Percentiles rank a stretch among this genome's conserved stretches.
Conservation (phyloP, 176 grass and related monocot genomes). For the Carex scoparia region DNA sequence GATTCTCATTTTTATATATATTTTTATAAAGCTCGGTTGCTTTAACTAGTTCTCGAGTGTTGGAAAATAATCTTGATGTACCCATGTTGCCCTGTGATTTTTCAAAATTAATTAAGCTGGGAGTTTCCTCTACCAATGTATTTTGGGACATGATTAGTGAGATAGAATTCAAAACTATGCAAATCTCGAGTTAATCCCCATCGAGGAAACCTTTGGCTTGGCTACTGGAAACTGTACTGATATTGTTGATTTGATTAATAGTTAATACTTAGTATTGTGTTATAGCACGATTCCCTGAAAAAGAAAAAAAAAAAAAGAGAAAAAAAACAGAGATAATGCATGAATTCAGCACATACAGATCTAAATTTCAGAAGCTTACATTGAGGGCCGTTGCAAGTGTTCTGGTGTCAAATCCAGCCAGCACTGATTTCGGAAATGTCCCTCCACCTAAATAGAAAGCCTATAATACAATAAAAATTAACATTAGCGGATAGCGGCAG, state of each 20-base stretch:
- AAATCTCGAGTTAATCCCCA: background rate
- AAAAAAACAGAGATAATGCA: background rate
- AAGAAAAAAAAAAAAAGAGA: background rate
- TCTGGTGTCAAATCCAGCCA: slow-evolving; percentile 46
- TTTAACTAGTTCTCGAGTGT: background rate
- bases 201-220: background rate
- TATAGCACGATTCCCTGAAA: background rate
- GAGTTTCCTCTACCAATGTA: background rate
- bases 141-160: background rate
- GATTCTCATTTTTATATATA: background rate
- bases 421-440: slow-evolving; percentile 31
- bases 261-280: background rate
- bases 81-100: background rate
- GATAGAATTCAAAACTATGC: background rate
- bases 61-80: background rate
- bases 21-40: background rate
- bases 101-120: background rate
- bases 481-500: background rate
- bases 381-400: slow-evolving; percentile 68
- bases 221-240: background rate
- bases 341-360: background rate
- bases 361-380: slow-evolving; percentile 37
- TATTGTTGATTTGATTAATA: background rate
- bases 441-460: slow-evolving; percentile 74
- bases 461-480: slow-evolving; percentile 28